phyloP scores from a whole-genome alignment of 305 asterid genomes.

The Lippia alba region DNA sequence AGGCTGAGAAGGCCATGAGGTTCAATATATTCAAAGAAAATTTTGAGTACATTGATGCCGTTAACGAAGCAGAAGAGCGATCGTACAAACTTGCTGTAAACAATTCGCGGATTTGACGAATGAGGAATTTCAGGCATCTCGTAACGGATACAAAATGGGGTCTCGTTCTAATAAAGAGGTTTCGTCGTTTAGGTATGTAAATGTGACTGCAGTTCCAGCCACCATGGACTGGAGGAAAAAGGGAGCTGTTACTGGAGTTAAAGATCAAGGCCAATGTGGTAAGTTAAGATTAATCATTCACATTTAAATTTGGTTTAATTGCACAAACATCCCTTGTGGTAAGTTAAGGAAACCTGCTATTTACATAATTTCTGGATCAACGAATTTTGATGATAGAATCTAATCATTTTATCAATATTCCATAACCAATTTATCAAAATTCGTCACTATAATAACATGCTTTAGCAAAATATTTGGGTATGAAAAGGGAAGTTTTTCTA shows the following conservation, averaged over 20 bases:
- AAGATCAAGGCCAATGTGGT: conserved; percentile 68
- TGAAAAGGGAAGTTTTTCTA: no score
- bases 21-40: conserved; percentile 44
- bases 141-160: conserved; percentile 39
- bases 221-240: conserved; percentile 52
- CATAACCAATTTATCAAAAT: background rate
- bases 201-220: conserved; percentile 33
- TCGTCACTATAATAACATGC: no score
- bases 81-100: conserved; percentile 48
- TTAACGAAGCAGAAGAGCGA: conserved; percentile 35
- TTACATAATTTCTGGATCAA: no score
- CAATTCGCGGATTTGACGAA: conserved; percentile 46
- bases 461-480: no score
- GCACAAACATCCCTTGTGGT: no score
- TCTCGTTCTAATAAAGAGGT: background rate
- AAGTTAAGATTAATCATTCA: conserved; percentile 2
- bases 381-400: no score
- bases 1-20: conserved; percentile 39
- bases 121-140: conserved; percentile 40
- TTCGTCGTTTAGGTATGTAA: conserved; percentile 39
- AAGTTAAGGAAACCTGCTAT: no score
- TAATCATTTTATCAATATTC: no score
- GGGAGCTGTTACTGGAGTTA: conserved; percentile 58
- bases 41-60: conserved; percentile 43
- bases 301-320: no score